These are phyloP conservation scores for Litchi chinensis DNA, from an alignment of 345 rosid genomes.

Conservation along the genomic window DNA sequence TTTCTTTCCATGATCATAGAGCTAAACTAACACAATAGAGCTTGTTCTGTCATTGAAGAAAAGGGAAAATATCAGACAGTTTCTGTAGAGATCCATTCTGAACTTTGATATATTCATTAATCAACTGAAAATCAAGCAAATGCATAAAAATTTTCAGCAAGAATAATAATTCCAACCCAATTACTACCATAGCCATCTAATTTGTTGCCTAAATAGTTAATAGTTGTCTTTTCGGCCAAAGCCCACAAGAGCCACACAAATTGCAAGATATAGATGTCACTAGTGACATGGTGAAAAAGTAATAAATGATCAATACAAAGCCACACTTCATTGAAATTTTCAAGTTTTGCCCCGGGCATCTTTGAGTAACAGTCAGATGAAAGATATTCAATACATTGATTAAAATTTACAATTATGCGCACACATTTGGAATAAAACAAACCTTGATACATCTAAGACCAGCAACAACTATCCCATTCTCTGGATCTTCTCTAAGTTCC, in stretches of 20 bases:
- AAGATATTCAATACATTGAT: neutral
- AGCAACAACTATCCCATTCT: slow-evolving; percentile 82
- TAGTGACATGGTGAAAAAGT: neutral
- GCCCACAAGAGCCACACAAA: neutral
- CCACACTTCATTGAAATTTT: neutral
- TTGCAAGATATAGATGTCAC: neutral
- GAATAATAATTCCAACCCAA: neutral
- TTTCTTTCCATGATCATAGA: neutral
- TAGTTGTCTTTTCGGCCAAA: neutral
- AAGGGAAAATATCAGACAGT: neutral
- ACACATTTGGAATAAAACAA: slow-evolving; percentile 22
- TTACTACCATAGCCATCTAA: neutral
- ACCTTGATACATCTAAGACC: slow-evolving; percentile 93
- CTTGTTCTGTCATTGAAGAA: neutral
- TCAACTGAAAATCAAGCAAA: neutral
- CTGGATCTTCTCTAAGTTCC: slow-evolving; percentile 99
- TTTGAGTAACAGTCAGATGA: slow-evolving; percentile 3
- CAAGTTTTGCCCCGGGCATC: neutral
- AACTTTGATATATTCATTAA: neutral
- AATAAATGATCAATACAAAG: neutral
- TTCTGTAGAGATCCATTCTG: neutral
- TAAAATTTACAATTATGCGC: neutral
- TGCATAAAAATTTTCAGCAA: neutral
- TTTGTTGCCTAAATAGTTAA: neutral
- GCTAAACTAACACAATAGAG: neutral